Base-by-base conservation (phyloP, 148 eudicot species). In the Chenopodium album region DNA sequence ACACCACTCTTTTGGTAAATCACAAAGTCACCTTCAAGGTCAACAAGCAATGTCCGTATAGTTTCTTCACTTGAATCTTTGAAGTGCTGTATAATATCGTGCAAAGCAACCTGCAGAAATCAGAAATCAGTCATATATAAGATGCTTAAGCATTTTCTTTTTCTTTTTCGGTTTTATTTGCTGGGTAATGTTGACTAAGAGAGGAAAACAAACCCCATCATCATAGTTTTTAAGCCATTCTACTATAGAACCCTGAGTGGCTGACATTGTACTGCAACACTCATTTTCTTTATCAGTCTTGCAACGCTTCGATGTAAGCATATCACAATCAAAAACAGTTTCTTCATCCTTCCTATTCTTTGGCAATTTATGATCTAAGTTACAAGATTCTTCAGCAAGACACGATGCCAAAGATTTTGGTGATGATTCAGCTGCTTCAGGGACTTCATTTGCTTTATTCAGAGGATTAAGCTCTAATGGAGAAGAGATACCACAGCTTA, bases 11-110 rank as follows among this genome's bases (percentile, higher is more conserved):
- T 92, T 63, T 82, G 89, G 77, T 78, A 93, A 47, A 93, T 83
- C 71, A 87, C 32, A 68, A 92, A 92, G 75, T 92, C 94, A 52
- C 88, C 73, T 86, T 92, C 94, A 41, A 93, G 90, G 65, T 59
- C 71, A 67, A 84, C 80, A 75, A 93, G 83, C 83, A 93, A 74
- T 80, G 80, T 82, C 41, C 84, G 65, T n/a, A 90, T 71, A 13
- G 79, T 46, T 79, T 87, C 91, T 71, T 89, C 88, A 32, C 78
- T 82, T 10, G 92, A 88, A 50, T 88, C 93, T 70, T 41, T 68
- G 83, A 93, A 93, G 73, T 89, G 91, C 64, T 79, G 73, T 85
- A 88, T 26, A 50, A 93, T 70, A 79, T 87, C 92, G 48, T 87
- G 81, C 59, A 90, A 79, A 66, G 85, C 34, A 86, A 90, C 94